Evolutionary conservation across 2,329 filamentous ascomycete genomes (phyloP).

Genomic region (Knufia fluminis): DNA sequence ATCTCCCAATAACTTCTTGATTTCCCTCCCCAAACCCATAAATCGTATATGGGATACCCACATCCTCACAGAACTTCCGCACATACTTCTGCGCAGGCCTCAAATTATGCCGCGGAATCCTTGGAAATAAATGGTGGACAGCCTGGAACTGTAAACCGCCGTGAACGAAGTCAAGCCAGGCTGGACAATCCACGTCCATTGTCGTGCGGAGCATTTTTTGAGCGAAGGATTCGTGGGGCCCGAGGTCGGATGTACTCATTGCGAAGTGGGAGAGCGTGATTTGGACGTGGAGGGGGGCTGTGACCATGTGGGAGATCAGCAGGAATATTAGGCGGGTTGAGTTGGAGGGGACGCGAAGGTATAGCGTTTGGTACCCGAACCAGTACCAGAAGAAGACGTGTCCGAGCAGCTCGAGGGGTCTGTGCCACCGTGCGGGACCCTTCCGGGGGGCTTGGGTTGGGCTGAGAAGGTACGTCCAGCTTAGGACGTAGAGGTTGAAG

Average conservation of each 20-base stretch:
- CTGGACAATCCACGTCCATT: constrained; percentile 86
- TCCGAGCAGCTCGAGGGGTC: constrained; percentile 67
- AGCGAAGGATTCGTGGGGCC: constrained; percentile 73
- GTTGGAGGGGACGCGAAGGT: constrained; percentile 59
- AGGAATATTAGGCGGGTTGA: constrained; percentile 63
- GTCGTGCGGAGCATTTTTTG: constrained; percentile 87
- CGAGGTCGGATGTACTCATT: constrained; percentile 82
- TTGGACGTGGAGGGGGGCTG: constrained; percentile 74
- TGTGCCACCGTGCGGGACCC: constrained; percentile 73
- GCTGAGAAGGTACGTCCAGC: constrained; percentile 63
- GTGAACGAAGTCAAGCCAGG: constrained; percentile 82
- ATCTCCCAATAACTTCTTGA: constrained; percentile 63
- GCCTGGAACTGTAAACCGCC: constrained; percentile 84
- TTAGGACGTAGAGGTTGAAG: constrained; percentile 78
- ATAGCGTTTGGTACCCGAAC: constrained; percentile 72
- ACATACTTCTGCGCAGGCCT: constrained; percentile 65
- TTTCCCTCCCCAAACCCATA: constrained; percentile 80
- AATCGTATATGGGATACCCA: constrained; percentile 73
- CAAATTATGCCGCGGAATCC: constrained; percentile 76
- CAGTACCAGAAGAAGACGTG: constrained; percentile 76
- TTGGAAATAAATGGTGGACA: constrained; percentile 74
- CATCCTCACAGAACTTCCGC: constrained; percentile 70
- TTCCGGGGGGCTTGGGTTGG: constrained; percentile 60
- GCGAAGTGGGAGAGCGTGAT: constrained; percentile 88
- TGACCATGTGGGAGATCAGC: constrained; percentile 68